Evolutionary conservation across 495 filamentous ascomycete species (phyloP), one percentile per base, ranked within the genome.

Genomic region (Poronia punctata): DNA sequence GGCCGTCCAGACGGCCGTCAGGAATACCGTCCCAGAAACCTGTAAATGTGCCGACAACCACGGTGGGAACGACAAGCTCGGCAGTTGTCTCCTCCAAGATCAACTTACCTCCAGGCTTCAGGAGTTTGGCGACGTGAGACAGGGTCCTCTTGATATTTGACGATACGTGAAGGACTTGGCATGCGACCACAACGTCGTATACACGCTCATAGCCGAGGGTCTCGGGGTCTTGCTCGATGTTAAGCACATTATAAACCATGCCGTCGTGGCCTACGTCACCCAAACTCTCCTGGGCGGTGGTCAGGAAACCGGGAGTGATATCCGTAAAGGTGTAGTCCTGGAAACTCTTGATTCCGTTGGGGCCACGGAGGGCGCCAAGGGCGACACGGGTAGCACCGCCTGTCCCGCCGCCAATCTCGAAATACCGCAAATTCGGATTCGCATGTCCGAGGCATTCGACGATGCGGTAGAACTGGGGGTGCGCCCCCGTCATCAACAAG

Each of bases 101-200:
- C 4, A 65, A 41, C 15, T 50, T 52, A 4, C 64, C 65, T 30
- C 50, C 49, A 0, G 60, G 56, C 30, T 70, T 74, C 12, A 80
- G 45, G 0, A 80, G 51, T 17, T 48, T 44, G 3, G 57, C 59
- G 4, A 61, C 41, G 50, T 76, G 67, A 1, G 25, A 21, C n/a
- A 82, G 33, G 0, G 61, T 68, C 9, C 56, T 39, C 0, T 53
- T 29, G 1, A 75, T 40, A 22, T 40, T 45, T 1, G 38, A 34
- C 0, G 74, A 77, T 1, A 70, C 68, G 48, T 80, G 74, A 3
- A 79, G 43, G 8, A 57, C 57, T 19, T 62, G 54, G 0, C 47
- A 50, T 4, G 66, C 66, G 10, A 73, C 25, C 11, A 79, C 51
- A 3, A 79, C 17, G 30, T 80, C 76, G 42, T 74, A 79, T 0